Conservation (phyloP, 305 asterid species). For the Fraxinus ornus region DNA sequence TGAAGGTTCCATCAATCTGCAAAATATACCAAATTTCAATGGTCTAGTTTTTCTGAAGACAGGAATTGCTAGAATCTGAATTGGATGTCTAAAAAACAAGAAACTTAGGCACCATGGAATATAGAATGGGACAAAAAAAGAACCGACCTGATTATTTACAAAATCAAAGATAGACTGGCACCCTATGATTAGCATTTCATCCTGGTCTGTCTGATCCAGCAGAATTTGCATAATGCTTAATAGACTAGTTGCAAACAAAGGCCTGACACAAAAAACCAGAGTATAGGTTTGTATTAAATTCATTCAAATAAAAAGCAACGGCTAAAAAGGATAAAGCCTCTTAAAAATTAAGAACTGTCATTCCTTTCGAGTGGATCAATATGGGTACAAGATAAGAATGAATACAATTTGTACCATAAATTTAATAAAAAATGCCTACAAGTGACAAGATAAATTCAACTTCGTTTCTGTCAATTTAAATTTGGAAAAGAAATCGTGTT, state of each 20-base stretch:
- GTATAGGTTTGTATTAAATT: neutral
- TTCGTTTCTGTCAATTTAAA: neutral
- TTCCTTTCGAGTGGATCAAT: neutral
- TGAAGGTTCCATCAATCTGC: constrained; percentile 89
- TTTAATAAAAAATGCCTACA: neutral
- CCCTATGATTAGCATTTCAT: constrained; percentile 78
- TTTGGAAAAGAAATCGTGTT: neutral
- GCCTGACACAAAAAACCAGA: constrained; percentile 51
- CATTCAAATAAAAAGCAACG: neutral
- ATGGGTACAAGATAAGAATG: neutral
- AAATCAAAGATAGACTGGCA: constrained; percentile 90
- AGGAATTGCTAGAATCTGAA: constrained; percentile 16
- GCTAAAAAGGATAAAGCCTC: neutral
- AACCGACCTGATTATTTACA: constrained; percentile 87
- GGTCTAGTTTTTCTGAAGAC: constrained; percentile 12
- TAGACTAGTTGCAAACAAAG: constrained; percentile 87
- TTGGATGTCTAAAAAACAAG: neutral
- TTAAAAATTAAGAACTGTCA: neutral
- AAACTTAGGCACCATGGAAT: neutral
- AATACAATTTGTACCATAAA: neutral
- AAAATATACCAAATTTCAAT: constrained; percentile 29
- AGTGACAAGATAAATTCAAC: neutral
- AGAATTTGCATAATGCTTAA: constrained; percentile 71
- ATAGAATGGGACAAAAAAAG: neutral
- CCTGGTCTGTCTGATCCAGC: constrained; percentile 83